These are phyloP conservation scores for Pyrus pyrifolia DNA, from an alignment of 306 rosid species.

Conservation along the genomic window DNA sequence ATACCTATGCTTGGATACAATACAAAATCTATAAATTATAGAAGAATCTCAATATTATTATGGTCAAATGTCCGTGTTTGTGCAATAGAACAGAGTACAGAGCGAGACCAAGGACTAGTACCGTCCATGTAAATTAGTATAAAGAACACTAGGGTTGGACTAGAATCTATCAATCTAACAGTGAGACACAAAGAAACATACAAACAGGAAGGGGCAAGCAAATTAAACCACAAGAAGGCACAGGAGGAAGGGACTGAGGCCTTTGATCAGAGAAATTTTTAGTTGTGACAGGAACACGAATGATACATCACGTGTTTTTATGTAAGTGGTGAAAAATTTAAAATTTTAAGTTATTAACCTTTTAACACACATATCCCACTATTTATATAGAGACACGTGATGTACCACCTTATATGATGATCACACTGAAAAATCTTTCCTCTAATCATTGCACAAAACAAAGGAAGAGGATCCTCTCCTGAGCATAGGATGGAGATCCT, in stretches of 20 bases:
- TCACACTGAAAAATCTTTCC: too few relatives aligned
- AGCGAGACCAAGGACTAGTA: background rate
- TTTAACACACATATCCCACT: too few relatives aligned
- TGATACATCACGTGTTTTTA: accelerated
- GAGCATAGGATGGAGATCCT: too few relatives aligned
- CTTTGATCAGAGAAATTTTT: background rate
- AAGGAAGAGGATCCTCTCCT: background rate
- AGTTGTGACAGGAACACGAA: too few relatives aligned
- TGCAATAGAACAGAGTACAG: background rate
- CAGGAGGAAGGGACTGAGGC: background rate
- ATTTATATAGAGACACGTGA: accelerated
- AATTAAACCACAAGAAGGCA: background rate
- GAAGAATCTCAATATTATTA: background rate
- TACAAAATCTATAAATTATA: background rate
- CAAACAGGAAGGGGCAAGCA: slow-evolving; percentile 16
- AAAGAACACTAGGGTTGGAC: slow-evolving; percentile 9
- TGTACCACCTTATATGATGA: too few relatives aligned
- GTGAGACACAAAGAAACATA: slow-evolving; percentile 32
- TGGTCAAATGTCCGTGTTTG: background rate
- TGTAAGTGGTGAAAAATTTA: too few relatives aligned
- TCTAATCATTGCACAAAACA: background rate
- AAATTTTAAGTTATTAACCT: too few relatives aligned
- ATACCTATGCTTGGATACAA: background rate
- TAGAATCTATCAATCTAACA: slow-evolving; percentile 55
- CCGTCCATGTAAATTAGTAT: background rate